phyloP scores from a whole-genome alignment of 306 rosid species.

The Trichosanthes truncata region DNA sequence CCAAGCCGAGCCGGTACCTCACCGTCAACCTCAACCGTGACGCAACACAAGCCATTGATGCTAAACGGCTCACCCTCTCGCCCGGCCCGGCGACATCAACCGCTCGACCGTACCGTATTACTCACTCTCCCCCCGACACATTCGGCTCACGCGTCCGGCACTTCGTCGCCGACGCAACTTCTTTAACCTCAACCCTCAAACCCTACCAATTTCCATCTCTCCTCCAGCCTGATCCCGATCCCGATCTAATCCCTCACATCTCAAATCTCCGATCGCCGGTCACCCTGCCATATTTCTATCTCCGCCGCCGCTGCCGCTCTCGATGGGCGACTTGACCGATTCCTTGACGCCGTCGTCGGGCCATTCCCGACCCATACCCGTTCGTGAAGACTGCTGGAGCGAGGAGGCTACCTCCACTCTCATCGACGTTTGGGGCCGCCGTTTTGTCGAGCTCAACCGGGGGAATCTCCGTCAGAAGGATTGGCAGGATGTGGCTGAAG shows the following conservation, averaged over 20 bases:
- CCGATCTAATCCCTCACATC: not conserved
- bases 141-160: constrained; percentile 22
- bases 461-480: constrained; percentile 97
- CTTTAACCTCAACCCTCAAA: not conserved
- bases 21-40: not conserved
- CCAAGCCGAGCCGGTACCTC: not conserved
- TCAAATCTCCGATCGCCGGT: not conserved
- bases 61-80: constrained; percentile 2
- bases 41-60: not conserved
- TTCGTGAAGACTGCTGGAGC: constrained; percentile 95
- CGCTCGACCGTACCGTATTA: constrained; percentile 15
- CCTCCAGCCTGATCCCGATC: not conserved
- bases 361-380: constrained; percentile 52
- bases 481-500: constrained; percentile 95
- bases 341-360: constrained; percentile 14
- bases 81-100: constrained; percentile 12
- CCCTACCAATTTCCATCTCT: not conserved
- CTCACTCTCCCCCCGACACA: constrained; percentile 12
- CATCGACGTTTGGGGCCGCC: constrained; percentile 88
- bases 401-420: constrained; percentile 89
- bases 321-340: constrained; percentile 62
- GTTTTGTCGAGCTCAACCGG: constrained; percentile 84
- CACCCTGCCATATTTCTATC: not conserved
- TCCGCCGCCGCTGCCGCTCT: not conserved
- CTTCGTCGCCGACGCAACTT: constrained; percentile 17